Evolutionary conservation across 192 early-diverging fungal genomes (phyloP).

Genomic region (Chytriomyces sp.): DNA sequence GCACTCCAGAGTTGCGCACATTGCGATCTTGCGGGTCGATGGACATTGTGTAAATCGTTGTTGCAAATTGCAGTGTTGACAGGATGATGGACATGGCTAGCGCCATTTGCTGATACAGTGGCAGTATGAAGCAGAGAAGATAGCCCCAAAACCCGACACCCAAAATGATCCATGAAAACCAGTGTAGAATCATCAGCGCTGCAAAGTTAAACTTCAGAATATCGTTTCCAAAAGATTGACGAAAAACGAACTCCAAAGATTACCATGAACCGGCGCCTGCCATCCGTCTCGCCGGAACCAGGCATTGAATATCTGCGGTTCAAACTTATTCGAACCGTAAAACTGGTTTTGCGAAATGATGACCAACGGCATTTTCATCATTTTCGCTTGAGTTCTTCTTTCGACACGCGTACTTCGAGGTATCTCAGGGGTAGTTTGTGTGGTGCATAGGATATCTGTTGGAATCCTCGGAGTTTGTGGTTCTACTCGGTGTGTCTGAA

Average conservation of each 20-base stretch:
- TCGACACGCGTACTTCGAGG: too few relatives aligned
- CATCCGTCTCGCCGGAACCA: slow-evolving; percentile 50
- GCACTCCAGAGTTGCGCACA: slow-evolving; percentile 35
- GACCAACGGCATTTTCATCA: slow-evolving; percentile 43
- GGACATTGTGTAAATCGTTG: slow-evolving; percentile 45
- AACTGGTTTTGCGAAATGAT: slow-evolving; percentile 41
- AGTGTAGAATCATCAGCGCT: slow-evolving; percentile 38
- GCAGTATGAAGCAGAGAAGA: slow-evolving; percentile 35
- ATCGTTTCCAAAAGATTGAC: not conserved
- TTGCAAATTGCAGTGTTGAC: slow-evolving; percentile 22
- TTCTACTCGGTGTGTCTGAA: too few relatives aligned
- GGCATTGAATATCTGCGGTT: slow-evolving; percentile 43
- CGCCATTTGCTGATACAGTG: slow-evolving; percentile 2
- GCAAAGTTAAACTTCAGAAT: not conserved
- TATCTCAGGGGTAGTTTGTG: too few relatives aligned
- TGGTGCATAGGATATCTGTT: too few relatives aligned
- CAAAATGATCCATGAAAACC: slow-evolving; percentile 43
- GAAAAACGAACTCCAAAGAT: not conserved
- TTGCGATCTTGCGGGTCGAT: slow-evolving; percentile 48
- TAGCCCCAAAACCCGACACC: slow-evolving; percentile 41
- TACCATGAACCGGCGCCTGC: slow-evolving; percentile 50
- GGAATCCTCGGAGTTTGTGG: too few relatives aligned
- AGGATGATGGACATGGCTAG: slow-evolving; percentile 29
- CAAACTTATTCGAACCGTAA: slow-evolving; percentile 34
- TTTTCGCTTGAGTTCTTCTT: slow-evolving; percentile 4